Evolutionary conservation across 345 rosid genomes (phyloP), one percentile per base, ranked within the genome.

Genomic region (Arabidopsis suecica): DNA sequence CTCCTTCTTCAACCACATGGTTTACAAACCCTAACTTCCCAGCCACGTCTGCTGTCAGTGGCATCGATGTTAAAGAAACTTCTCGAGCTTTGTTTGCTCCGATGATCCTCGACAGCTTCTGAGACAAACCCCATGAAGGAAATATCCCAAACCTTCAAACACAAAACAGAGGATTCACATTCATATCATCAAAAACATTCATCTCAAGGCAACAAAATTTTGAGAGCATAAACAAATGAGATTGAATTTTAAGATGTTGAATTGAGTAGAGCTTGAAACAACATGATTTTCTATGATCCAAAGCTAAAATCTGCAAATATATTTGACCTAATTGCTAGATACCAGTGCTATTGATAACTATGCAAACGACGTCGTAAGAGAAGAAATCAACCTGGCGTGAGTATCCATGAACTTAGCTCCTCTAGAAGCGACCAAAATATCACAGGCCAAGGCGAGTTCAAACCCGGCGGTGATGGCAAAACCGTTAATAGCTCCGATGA

Each of bases 111-210:
- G 93, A 66, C 36, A 95, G 89, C 86, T 90, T 95, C 83, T 95
- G 99, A 40, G 99, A 95, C 20, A 95, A 86, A 54, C 97, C 97
- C 96, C 99, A 95, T 0, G 99, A 88, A 36, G 99, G 99, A 67
- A 92, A 92, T 86, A 95, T 89, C 57, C 93, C 96, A 78, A 95
- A 89, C 72, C 98, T 91, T 81, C 42, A 79, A 44, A 25, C 0
- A 28, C n/a, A 56, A 18, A 6, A 48, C 49, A 48, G 53, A 36
- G 42, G 3, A 41, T 25, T 38, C 42, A 49, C 16, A 48, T 16
- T 69, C 68, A 61, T 42, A 64, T 20, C 54, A 33, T 42, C 48
- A 55, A 0, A 23, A 44, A 65, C 16, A 36, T 65, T 40, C 34
- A 68, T 44, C 22, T 12, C 48, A 66, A 49, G 12, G 32, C 20